Base-by-base conservation (phyloP, 75 land plant species). In the Picea sitchensis region DNA sequence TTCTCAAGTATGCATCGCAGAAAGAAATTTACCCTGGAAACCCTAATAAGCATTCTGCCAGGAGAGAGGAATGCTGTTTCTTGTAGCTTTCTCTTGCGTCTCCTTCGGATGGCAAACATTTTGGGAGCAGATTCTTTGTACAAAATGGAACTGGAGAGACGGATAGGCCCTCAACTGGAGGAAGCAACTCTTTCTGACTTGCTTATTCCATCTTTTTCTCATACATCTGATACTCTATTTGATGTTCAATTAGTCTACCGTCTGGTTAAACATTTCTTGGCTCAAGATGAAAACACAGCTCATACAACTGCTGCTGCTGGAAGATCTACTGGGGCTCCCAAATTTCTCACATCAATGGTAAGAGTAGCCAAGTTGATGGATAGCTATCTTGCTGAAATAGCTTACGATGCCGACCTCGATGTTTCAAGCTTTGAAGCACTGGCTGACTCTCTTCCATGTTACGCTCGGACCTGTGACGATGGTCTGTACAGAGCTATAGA, bases 401-500 rank as follows among this genome's bases (percentile, higher is more conserved):
- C 93, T 17, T 23, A 87, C 4, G 96, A 93, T 57, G 61, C 87
- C 32, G 82, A 82, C 59, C 75, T 93, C 77, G 51, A 60, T 1
- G 62, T 90, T 36, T 8, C 78, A 2, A 83, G 87, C 65, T 93
- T 93, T 65, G 67, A 81, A 54, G 89, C 80, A 1, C 88, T 91
- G 26, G 92, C 90, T 17, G 74, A 75, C 9, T 89, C 83, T 30
- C 77, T 91, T 1, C 96, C 96, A 1, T 20, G 68, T 78, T 89
- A 92, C 75, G 89, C 90, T 3, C 85, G 96, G 0, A 83, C 90
- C 41, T 77, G 65, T 0, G 91, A 94, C 68, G 96, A 92, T 76
- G 92, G 92, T 0, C 76, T 92, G 12, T 94, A 94, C 77, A 77
- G 91, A 2, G 94, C 94, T 76, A 81, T 94, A 47, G 96, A 94